A percentile compares a stretch with the other conserved stretches of the same genome.
These are phyloP conservation scores for Pythium guiyangense DNA, from an alignment of 352 stramenopile species.

Conservation along the genomic window DNA sequence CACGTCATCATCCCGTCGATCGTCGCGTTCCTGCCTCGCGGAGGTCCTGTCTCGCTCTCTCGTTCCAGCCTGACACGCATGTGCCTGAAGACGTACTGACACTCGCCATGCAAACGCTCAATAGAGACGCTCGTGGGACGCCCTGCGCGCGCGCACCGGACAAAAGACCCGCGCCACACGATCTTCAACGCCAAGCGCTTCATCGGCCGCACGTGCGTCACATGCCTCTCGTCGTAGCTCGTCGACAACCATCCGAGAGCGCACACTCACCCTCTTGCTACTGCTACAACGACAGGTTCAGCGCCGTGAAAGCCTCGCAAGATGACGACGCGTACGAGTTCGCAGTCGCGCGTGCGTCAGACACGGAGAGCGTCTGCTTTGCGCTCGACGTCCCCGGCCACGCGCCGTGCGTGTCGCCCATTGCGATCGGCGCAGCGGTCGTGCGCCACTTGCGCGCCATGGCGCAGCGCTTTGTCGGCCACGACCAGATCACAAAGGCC, in stretches of 20 bases:
- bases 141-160: constrained; percentile 37
- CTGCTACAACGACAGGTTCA: constrained; percentile 16
- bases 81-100: neutral
- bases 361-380: constrained; percentile 63
- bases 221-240: too few species aligned
- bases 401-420: constrained; percentile 36
- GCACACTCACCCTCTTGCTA: neutral
- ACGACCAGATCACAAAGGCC: constrained; percentile 69
- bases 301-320: constrained; percentile 19
- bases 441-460: constrained; percentile 41
- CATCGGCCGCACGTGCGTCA: constrained; percentile 35
- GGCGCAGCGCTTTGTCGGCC: constrained; percentile 48
- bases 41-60: constrained; percentile 20
- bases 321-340: constrained; percentile 45
- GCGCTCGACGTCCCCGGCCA: constrained; percentile 29
- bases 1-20: constrained; percentile 59
- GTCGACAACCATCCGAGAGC: too few species aligned
- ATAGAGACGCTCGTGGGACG: constrained; percentile 45
- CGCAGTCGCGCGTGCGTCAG: constrained; percentile 11
- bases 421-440: constrained; percentile 35
- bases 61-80: neutral
- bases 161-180: constrained; percentile 49
- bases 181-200: constrained; percentile 80
- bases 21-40: constrained; percentile 48
- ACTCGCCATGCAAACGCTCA: neutral